Evolutionary conservation across 2,329 filamentous ascomycete species (phyloP).

Genomic region (Diaporthe citrichinensis): DNA sequence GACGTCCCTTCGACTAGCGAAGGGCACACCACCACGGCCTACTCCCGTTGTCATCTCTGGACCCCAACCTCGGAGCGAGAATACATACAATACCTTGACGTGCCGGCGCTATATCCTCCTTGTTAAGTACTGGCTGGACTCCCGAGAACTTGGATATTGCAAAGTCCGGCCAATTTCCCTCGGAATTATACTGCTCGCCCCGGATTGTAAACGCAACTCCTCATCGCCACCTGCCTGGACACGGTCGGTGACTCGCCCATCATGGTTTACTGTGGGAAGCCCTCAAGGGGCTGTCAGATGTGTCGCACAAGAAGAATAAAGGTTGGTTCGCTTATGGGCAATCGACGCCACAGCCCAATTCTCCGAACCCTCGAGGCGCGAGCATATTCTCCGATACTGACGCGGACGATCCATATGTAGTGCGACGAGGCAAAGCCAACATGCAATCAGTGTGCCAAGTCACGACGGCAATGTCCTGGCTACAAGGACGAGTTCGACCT

Average conservation of each 20-base stretch:
- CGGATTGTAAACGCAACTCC: background rate
- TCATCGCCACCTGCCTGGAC: conserved; percentile 5
- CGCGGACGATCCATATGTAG: conserved; percentile 53
- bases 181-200: background rate
- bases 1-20: conserved; percentile 20
- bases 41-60: conserved; percentile 7
- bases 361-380: background rate
- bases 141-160: background rate
- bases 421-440: conserved; percentile 78
- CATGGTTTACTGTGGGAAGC: conserved; percentile 78
- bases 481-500: conserved; percentile 81
- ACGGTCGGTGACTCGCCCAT: conserved; percentile 43
- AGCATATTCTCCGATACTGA: conserved; percentile 38
- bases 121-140: conserved; percentile 16
- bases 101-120: background rate
- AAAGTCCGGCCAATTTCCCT: background rate
- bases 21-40: background rate
- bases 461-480: conserved; percentile 74
- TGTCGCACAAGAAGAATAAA: conserved; percentile 81
- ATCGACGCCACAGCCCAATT: background rate
- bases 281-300: conserved; percentile 80
- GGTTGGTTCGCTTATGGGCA: conserved; percentile 59
- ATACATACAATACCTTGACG: conserved; percentile 14
- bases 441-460: conserved; percentile 76
- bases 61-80: background rate